Conservation (phyloP, 2,329 filamentous ascomycete genomes). For the Fusarium scirpi region DNA sequence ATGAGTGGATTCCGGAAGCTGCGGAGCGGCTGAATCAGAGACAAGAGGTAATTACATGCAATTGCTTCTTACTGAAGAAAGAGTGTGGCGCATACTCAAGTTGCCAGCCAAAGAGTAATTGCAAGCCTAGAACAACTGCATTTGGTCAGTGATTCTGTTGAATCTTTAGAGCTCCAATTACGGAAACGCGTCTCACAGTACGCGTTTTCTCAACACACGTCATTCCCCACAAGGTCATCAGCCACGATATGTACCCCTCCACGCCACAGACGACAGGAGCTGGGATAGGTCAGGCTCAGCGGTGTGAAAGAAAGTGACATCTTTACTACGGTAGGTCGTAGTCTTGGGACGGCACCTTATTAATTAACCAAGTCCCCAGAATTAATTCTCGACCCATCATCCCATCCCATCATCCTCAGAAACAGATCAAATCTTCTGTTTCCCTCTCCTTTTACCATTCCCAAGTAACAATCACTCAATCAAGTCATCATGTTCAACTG, state of each 20-base stretch:
- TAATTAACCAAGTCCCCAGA: conserved; percentile 41
- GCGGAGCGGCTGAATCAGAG: conserved; percentile 10
- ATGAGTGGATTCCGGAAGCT: conserved; percentile 39
- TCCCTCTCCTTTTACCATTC: conserved; percentile 2
- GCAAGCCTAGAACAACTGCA: background rate
- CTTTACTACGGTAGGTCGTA: conserved; percentile 16
- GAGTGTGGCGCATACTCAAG: conserved; percentile 6
- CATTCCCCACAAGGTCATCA: conserved; percentile 35
- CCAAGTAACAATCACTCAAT: background rate
- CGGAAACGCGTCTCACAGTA: conserved; percentile 31
- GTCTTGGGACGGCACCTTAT: conserved; percentile 9
- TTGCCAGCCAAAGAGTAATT: background rate
- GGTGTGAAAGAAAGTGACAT: conserved; percentile 43
- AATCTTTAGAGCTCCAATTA: background rate
- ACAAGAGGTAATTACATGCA: background rate
- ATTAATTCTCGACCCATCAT: conserved; percentile 43
- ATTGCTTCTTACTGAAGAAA: background rate
- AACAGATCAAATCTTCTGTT: conserved; percentile 4
- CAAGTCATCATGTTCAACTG: conserved; percentile 83
- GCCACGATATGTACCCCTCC: conserved; percentile 39
- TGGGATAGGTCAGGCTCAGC: conserved; percentile 21
- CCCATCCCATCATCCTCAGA: conserved; percentile 27
- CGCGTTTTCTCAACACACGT: conserved; percentile 38
- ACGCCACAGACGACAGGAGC: conserved; percentile 23
- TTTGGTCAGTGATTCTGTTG: background rate